Evolutionary conservation across 2,329 filamentous ascomycete genomes (phyloP), one percentile per base, ranked within the genome.

Genomic region (Ophiocordyceps camponoti-saundersi): DNA sequence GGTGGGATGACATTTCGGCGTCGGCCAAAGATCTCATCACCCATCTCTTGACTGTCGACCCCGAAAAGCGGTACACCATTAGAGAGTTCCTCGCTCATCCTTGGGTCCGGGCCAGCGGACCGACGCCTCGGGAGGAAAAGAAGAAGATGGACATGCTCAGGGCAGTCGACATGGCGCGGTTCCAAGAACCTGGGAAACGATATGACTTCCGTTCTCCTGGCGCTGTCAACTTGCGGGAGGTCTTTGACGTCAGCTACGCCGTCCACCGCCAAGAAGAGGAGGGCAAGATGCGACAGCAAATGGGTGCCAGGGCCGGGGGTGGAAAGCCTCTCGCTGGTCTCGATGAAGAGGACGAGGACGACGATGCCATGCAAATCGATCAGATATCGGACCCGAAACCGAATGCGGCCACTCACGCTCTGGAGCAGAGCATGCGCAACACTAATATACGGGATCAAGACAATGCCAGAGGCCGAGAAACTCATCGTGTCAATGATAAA

Each of bases 1-100:
- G 92, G 92, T 98, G 92, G 92, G 92, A 98, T 55, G 89, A 95
- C 49, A 96, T 98, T 51, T 95, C 90, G 50, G 88, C 92, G 61
- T 82, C 86, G 3, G 92, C 92, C 0, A 87, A 96, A 62, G 90
- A 98, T 57, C 71, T 98, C 11, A 90, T 98, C 48, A 86, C 85
- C 5, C 92, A 98, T 62, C 76, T 98, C 0, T 69, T 98, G 51
- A 93, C 87, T 0, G 92, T 98, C 50, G 88, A 98, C 54, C 92
- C 92, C 0, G 87, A 94, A 50, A 90, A 95, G 71, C 81, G 92
- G 18, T 98, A 87, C 65, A 89, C 86, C 3, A 98, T 98, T 60
- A 79, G 77, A 49, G 82, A 96, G 59, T 98, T 98, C 67, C 70
- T 98, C 49, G 76, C 75, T n/a, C 92, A 98, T 57, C 92, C 92